Conservation (phyloP, 1,284 basidiomycete species). For the Sanguinoderma infundibulare region DNA sequence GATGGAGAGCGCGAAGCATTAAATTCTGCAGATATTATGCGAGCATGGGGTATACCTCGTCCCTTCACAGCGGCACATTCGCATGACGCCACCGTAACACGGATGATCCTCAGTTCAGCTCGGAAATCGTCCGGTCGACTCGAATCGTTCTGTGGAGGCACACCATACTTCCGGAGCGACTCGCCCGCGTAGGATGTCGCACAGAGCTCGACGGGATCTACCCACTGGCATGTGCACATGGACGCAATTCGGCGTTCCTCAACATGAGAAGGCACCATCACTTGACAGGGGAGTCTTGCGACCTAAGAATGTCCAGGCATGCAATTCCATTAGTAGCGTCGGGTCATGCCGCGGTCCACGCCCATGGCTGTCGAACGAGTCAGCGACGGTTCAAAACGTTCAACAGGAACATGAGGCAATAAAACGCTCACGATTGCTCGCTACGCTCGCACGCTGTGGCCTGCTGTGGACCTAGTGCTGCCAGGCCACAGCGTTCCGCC, state of each 20-base stretch:
- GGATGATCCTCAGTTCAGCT: constrained; percentile 5
- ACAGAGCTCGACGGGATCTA: background rate
- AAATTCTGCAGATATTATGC: background rate
- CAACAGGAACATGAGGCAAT: constrained; percentile 10
- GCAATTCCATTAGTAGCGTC: background rate
- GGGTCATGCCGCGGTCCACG: background rate
- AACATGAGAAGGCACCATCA: constrained; percentile 8
- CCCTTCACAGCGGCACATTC: background rate
- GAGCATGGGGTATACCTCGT: background rate
- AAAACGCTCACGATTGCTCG: constrained; percentile 9
- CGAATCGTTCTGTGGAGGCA: background rate
- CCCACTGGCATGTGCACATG: background rate
- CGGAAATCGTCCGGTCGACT: background rate
- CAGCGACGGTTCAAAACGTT: background rate
- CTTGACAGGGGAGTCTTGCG: constrained; percentile 13
- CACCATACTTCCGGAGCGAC: background rate
- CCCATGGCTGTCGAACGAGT: background rate
- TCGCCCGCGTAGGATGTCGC: background rate
- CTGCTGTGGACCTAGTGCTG: constrained; percentile 3
- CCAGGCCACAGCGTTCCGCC: background rate
- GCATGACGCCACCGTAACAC: background rate
- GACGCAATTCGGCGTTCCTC: background rate
- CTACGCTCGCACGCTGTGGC: constrained; percentile 15
- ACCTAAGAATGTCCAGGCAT: background rate
- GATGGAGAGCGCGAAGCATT: background rate